These are phyloP conservation scores for Barnettozyma wickerhamii DNA, from an alignment of 805 yeast species.

Conservation along the genomic window DNA sequence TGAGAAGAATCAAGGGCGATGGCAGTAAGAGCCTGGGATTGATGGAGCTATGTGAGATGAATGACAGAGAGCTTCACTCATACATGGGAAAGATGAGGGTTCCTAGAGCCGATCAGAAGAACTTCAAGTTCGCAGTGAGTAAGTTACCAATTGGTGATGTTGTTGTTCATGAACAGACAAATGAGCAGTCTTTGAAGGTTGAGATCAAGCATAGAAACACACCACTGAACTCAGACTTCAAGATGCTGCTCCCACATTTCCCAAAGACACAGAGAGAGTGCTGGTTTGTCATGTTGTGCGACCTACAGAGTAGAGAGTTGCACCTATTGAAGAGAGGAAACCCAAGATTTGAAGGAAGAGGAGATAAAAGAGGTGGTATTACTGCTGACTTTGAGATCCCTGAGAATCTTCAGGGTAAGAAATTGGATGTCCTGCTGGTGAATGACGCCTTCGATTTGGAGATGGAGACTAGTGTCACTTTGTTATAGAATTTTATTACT, in stretches of 20 bases:
- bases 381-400: conserved; percentile 46
- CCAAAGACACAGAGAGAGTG: conserved; percentile 91
- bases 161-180: conserved; percentile 32
- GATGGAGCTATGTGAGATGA: conserved; percentile 22
- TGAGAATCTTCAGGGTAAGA: conserved; percentile 41
- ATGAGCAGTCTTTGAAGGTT: conserved; percentile 35
- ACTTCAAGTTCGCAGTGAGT: conserved; percentile 49
- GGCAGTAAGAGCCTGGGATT: conserved; percentile 6
- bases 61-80: conserved; percentile 36
- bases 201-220: conserved; percentile 49
- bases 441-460: conserved; percentile 64
- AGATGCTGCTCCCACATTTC: conserved; percentile 71
- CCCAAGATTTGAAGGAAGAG: conserved; percentile 36
- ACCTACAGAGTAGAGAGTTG: conserved; percentile 48
- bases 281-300: conserved; percentile 75
- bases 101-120: conserved; percentile 35
- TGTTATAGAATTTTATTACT: too few relatives aligned
- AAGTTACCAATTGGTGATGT: conserved; percentile 60
- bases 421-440: conserved; percentile 44
- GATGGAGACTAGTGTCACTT: conserved; percentile 31
- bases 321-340: conserved; percentile 71
- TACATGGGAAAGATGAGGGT: conserved; percentile 34
- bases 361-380: conserved; percentile 26
- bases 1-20: conserved; percentile 18
- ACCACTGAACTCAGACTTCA: conserved; percentile 50